Evolutionary conservation across 257 asterid genomes (phyloP).

Genomic region (Cordia subcordata): DNA sequence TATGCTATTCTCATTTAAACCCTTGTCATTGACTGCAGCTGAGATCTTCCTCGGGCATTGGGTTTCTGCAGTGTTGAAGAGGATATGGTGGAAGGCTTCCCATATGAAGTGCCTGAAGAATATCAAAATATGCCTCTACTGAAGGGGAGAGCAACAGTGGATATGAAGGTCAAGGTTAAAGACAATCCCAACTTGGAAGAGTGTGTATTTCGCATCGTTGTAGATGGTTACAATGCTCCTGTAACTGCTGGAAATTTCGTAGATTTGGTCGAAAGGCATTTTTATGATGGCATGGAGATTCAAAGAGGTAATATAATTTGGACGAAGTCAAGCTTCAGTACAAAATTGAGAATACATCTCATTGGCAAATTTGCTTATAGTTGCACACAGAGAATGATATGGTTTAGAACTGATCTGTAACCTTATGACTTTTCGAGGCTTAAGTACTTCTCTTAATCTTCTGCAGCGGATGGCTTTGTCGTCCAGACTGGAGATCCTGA

Average conservation of each 20-base stretch:
- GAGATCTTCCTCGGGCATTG: constrained; percentile 99
- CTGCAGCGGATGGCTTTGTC: constrained; percentile 94
- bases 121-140: constrained; percentile 81
- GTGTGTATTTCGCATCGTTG: constrained; percentile 72
- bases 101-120: constrained; percentile 92
- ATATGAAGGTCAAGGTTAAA: constrained; percentile 96
- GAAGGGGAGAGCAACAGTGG: constrained; percentile 95
- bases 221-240: constrained; percentile 98
- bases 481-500: constrained; percentile 99
- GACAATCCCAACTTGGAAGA: constrained; percentile 85
- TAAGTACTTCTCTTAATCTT: constrained; percentile 29
- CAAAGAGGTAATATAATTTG: constrained; percentile 67
- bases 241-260: constrained; percentile 92
- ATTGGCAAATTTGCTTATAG: not conserved
- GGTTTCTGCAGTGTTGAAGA: constrained; percentile 99
- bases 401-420: not conserved
- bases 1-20: constrained; percentile 69
- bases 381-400: not conserved
- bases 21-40: constrained; percentile 99
- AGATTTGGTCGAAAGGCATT: constrained; percentile 90
- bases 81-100: constrained; percentile 98
- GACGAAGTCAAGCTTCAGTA: not conserved
- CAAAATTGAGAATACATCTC: not conserved
- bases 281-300: constrained; percentile 98
- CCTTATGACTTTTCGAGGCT: constrained; percentile 2